These are phyloP conservation scores for Heliocybe sulcata DNA, from an alignment of 1,284 basidiomycete species.

Conservation along the genomic window DNA sequence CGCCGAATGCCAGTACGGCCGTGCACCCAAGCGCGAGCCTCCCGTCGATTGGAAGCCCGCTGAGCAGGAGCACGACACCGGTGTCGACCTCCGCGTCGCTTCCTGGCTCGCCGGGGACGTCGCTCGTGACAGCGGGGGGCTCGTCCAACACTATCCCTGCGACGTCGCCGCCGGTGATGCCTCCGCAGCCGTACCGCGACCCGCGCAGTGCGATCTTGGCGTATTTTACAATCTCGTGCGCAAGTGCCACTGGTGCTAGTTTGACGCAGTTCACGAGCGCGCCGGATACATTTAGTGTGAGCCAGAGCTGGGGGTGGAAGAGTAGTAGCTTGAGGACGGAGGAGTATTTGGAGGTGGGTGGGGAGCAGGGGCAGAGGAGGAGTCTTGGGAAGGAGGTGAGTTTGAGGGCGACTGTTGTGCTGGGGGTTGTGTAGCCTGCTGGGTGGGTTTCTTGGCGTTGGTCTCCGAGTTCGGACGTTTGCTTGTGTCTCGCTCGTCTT, in stretches of 20 bases:
- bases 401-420: conserved; percentile 66
- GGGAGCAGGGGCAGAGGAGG: conserved; percentile 26
- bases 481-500: neutral
- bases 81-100: conserved; percentile 12
- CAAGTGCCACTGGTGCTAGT: conserved; percentile 74
- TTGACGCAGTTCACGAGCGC: conserved; percentile 81
- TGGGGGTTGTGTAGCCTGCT: conserved; percentile 55
- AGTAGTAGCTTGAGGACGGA: conserved; percentile 57
- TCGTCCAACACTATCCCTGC: conserved; percentile 26
- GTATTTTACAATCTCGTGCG: conserved; percentile 82
- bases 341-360: conserved; percentile 47
- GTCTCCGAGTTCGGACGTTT: neutral
- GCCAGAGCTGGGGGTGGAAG: conserved; percentile 82
- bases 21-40: conserved; percentile 12
- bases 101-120: conserved; percentile 12
- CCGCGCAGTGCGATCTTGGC: conserved; percentile 61
- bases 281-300: conserved; percentile 80
- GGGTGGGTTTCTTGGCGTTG: neutral
- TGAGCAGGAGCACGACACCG: conserved; percentile 32
- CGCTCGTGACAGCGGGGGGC: too few relatives aligned
- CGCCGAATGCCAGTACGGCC: conserved; percentile 8
- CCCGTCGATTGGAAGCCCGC: conserved; percentile 25
- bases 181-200: conserved; percentile 67
- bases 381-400: conserved; percentile 43
- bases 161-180: conserved; percentile 33